phyloP scores from a whole-genome alignment of 192 early-diverging fungal genomes.

The Mortierella hygrophila region DNA sequence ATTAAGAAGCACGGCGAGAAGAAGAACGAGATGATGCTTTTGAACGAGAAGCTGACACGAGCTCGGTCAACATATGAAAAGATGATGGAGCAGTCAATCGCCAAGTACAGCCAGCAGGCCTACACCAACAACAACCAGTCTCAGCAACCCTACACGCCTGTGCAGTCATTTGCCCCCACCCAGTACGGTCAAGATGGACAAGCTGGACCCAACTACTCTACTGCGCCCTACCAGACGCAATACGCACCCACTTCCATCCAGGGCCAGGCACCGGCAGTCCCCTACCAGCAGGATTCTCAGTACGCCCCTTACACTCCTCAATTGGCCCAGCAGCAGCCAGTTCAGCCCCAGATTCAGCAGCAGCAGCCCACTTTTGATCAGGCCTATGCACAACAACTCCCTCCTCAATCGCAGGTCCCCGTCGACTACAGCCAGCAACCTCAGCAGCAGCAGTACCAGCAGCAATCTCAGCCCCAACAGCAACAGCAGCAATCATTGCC shows the following conservation, averaged over 20 bases:
- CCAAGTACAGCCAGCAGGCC: conserved; percentile 63
- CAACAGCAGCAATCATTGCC: conserved; percentile 39
- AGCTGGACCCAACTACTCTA: conserved; percentile 25
- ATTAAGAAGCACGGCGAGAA: conserved; percentile 87
- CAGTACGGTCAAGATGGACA: conserved; percentile 22
- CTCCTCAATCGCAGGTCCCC: conserved; percentile 24
- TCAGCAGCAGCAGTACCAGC: conserved; percentile 52
- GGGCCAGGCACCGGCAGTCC: conserved; percentile 13
- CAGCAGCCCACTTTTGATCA: conserved; percentile 44
- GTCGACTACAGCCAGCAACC: conserved; percentile 43
- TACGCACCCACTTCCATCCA: conserved; percentile 2
- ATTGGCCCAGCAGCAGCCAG: conserved; percentile 22
- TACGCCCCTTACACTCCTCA: conserved; percentile 43
- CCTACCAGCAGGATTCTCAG: conserved; percentile 26
- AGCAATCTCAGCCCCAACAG: conserved; percentile 19
- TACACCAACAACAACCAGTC: conserved; percentile 36
- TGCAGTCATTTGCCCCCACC: background rate
- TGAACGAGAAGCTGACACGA: conserved; percentile 81
- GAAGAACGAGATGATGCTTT: conserved; percentile 81
- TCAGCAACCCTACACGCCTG: conserved; percentile 26
- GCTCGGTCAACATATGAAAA: conserved; percentile 81
- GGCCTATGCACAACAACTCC: conserved; percentile 18
- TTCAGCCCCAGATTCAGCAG: conserved; percentile 24
- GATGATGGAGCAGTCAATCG: conserved; percentile 75
- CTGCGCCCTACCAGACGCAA: conserved; percentile 24